A percentile compares a stretch with the other conserved stretches of the same genome.
phyloP scores from a whole-genome alignment of 441 rosid genomes.

The Hura crepitans region DNA sequence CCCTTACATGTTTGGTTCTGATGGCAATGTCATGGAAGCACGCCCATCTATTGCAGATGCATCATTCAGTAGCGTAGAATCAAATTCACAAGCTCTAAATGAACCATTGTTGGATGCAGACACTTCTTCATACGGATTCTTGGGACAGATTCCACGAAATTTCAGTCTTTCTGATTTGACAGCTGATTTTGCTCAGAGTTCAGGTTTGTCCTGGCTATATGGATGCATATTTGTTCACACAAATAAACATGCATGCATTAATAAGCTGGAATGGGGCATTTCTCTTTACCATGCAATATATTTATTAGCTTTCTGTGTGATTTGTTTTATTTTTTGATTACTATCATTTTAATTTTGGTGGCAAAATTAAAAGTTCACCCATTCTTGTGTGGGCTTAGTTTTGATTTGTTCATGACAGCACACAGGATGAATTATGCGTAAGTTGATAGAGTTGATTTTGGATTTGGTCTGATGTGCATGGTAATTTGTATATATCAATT shows the following conservation, averaged over 20 bases:
- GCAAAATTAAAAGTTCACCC: background rate
- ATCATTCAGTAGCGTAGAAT: constrained; percentile 67
- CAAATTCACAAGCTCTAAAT: constrained; percentile 65
- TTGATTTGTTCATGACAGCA: background rate
- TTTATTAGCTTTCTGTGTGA: background rate
- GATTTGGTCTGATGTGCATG: background rate
- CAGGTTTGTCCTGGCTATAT: constrained; percentile 45
- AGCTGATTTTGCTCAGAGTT: constrained; percentile 81
- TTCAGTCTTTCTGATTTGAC: constrained; percentile 94
- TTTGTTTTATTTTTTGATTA: background rate
- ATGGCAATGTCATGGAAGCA: constrained; percentile 55
- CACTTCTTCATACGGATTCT: constrained; percentile 62
- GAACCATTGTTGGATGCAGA: constrained; percentile 74
- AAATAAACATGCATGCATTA: background rate
- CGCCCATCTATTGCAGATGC: constrained; percentile 65
- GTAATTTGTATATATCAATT: background rate
- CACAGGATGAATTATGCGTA: background rate
- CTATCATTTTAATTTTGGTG: background rate
- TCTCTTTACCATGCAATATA: background rate
- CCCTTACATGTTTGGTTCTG: constrained; percentile 67
- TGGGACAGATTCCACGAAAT: constrained; percentile 74
- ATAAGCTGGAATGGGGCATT: background rate
- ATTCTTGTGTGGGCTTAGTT: background rate
- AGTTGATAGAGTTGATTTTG: background rate
- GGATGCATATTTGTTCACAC: background rate